Conservation (phyloP, 1,284 basidiomycete species). For the Trichosporon sp. region DNA sequence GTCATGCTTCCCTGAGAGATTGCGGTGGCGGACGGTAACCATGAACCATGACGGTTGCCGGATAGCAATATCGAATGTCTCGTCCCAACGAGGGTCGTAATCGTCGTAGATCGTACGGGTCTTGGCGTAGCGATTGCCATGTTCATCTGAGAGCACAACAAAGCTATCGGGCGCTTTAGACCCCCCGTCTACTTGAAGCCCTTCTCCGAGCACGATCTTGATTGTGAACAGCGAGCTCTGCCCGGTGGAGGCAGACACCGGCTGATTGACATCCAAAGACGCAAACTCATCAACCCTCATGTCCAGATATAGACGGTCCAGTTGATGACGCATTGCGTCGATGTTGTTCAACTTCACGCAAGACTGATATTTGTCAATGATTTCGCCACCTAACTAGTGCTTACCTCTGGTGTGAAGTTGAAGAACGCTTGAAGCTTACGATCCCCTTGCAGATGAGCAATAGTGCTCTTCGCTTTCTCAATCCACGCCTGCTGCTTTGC, state of each 20-base stretch:
- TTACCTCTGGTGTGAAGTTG: constrained; percentile 73
- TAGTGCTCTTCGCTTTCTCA: constrained; percentile 76
- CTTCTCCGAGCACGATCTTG: constrained; percentile 87
- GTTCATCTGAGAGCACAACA: constrained; percentile 88
- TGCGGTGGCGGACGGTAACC: constrained; percentile 87
- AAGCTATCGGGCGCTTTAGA: constrained; percentile 68
- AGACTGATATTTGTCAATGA: constrained; percentile 54
- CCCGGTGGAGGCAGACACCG: constrained; percentile 60
- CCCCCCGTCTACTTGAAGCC: constrained; percentile 66
- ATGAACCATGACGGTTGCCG: constrained; percentile 82
- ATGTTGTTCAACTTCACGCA: constrained; percentile 99
- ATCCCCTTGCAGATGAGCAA: constrained; percentile 68
- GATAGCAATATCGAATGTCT: constrained; percentile 91
- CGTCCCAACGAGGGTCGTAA: constrained; percentile 88
- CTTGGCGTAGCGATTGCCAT: constrained; percentile 84
- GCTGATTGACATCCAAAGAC: constrained; percentile 55
- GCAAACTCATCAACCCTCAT: constrained; percentile 87
- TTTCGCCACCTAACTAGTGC: constrained; percentile 19
- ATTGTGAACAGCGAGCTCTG: constrained; percentile 83
- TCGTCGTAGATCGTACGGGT: constrained; percentile 94
- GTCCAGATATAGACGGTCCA: constrained; percentile 90
- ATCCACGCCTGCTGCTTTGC: constrained; percentile 77
- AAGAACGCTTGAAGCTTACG: constrained; percentile 66
- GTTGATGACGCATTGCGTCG: constrained; percentile 78
- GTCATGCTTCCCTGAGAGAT: constrained; percentile 82